Conservation (phyloP, 768 basidiomycete species). For the Tylopilus vinaceipallidus region DNA sequence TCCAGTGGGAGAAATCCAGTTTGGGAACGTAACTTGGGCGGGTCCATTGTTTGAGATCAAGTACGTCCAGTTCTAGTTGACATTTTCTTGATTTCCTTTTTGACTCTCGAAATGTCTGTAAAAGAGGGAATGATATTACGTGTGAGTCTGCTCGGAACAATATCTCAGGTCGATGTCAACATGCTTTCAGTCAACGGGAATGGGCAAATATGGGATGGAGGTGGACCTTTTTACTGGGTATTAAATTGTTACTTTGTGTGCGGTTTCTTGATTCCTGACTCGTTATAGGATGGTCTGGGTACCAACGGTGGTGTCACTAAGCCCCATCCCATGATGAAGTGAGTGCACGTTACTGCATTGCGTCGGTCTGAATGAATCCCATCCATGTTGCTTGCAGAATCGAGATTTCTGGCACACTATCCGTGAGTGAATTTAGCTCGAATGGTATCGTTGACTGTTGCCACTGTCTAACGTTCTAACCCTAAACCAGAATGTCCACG, state of each 20-base stretch:
- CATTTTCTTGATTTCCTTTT: not conserved
- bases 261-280: not conserved
- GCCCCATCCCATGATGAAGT: conserved; percentile 41
- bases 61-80: conserved; percentile 30
- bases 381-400: conserved; percentile 29
- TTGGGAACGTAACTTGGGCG: conserved; percentile 51
- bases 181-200: conserved; percentile 35
- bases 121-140: conserved; percentile 45
- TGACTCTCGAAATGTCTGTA: not conserved
- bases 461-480: no score
- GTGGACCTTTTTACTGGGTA: conserved; percentile 45
- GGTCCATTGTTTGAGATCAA: conserved; percentile 54
- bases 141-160: conserved; percentile 34
- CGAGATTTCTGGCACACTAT: conserved; percentile 39
- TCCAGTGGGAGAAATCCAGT: conserved; percentile 53
- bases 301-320: conserved; percentile 15
- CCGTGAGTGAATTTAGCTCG: conserved; percentile 20
- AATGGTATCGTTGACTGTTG: not conserved
- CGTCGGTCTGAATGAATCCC: not conserved
- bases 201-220: conserved; percentile 40
- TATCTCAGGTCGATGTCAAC: not conserved
- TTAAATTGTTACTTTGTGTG: not conserved
- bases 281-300: conserved; percentile 25
- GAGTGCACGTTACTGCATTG: not conserved
- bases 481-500: conserved; percentile 30